Percentiles rank a stretch among this genome's conserved stretches.
phyloP scores from a whole-genome alignment of 179 eudicot species.

The Monotropa hypopitys region DNA sequence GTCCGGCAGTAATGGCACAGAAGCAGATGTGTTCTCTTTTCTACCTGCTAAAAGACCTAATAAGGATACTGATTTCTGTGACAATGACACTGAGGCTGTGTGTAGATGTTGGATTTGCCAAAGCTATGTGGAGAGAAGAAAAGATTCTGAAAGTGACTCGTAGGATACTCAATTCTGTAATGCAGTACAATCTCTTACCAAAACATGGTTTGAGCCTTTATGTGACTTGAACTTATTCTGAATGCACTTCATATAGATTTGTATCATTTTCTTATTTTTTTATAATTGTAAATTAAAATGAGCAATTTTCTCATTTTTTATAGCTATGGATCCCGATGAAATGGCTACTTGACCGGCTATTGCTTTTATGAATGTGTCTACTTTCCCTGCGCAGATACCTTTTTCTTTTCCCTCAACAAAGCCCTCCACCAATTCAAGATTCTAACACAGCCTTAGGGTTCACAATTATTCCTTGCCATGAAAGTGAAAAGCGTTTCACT shows the following conservation, averaged over 20 bases:
- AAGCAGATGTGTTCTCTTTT: slow-evolving; percentile 34
- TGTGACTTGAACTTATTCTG: not conserved
- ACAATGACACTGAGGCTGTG: not conserved
- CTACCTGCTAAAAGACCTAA: slow-evolving; percentile 15
- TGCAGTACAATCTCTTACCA: not conserved
- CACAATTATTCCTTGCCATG: not conserved
- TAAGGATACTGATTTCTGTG: not conserved
- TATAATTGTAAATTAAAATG: not conserved
- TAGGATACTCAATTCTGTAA: too few relatives aligned
- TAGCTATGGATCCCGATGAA: not conserved
- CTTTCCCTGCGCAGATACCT: too few relatives aligned
- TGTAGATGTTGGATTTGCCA: too few relatives aligned
- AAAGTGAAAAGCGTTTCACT: not conserved
- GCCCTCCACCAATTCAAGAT: too few relatives aligned
- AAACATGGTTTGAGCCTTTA: not conserved
- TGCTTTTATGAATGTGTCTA: not conserved
- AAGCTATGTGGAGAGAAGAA: too few relatives aligned
- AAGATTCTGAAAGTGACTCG: too few relatives aligned
- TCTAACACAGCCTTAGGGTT: not conserved
- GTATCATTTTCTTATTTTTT: too few relatives aligned
- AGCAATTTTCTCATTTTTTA: not conserved
- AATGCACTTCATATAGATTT: not conserved
- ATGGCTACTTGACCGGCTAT: not conserved
- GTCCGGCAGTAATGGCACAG: slow-evolving; percentile 28
- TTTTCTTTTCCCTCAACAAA: too few relatives aligned